These are phyloP conservation scores for Staphylotrichum tortipilum DNA, from an alignment of 495 filamentous ascomycete genomes.

Conservation along the genomic window DNA sequence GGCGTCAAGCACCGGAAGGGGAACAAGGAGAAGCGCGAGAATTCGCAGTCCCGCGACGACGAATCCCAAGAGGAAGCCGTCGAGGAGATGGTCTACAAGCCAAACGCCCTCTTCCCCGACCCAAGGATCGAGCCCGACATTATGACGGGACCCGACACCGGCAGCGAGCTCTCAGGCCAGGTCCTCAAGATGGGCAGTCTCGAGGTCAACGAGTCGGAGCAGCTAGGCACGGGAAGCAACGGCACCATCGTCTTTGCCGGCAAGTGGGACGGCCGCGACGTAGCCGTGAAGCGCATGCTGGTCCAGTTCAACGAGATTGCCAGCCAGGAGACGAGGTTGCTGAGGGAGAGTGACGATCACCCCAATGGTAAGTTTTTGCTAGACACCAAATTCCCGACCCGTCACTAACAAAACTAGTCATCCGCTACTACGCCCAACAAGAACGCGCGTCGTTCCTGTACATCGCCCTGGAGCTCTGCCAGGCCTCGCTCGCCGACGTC, in stretches of 20 bases:
- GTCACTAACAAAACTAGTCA: conserved; percentile 47
- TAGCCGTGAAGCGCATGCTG: conserved; percentile 95
- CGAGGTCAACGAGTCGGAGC: conserved; percentile 61
- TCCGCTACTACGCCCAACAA: conserved; percentile 89
- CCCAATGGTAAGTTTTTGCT: conserved; percentile 64
- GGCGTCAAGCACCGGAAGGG: conserved; percentile 64
- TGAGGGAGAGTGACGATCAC: conserved; percentile 92
- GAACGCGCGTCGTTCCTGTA: conserved; percentile 86
- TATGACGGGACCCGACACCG: conserved; percentile 36
- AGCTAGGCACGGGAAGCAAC: conserved; percentile 73
- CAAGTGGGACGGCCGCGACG: conserved; percentile 81
- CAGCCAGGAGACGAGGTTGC: conserved; percentile 78
- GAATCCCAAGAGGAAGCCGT: conserved; percentile 28
- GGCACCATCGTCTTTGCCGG: conserved; percentile 80
- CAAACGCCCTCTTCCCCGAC: conserved; percentile 38
- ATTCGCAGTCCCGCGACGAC: conserved; percentile 35
- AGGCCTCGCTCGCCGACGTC: conserved; percentile 84
- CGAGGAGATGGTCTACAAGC: conserved; percentile 37
- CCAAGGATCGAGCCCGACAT: conserved; percentile 51
- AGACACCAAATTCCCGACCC: neutral
- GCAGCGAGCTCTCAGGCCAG: conserved; percentile 48
- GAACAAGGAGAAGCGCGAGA: conserved; percentile 32
- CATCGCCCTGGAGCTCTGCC: conserved; percentile 93
- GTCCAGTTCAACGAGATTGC: conserved; percentile 92
- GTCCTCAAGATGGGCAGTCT: conserved; percentile 64